Evolutionary conservation across 1,139 yeast species (phyloP), one percentile per base, ranked within the genome.

Genomic region (Debaryomyces sp.): DNA sequence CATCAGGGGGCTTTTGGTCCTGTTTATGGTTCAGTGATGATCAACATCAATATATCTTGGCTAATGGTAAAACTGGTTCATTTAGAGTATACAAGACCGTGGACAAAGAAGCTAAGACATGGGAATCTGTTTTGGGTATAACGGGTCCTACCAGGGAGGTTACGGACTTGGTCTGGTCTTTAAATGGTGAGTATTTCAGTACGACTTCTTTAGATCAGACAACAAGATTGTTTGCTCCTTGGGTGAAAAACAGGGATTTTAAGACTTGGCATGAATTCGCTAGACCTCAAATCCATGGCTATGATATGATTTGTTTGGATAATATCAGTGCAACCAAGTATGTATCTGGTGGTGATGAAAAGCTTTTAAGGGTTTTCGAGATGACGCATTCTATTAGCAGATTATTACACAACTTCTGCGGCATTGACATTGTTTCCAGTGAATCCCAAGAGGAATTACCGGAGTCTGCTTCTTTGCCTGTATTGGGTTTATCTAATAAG

Each of bases 241-340:
- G 89, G 87, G 58, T 56, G 4, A 56, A 56, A 7, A 63, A 70
- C 6, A 67, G 75, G 49, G 47, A 53, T 3, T 40, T 38, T 2
- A 49, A 50, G 13, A 72, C 82, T 1, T 91, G 96, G 96, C 88
- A 86, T 63, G 99, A 95, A 64, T 85, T 94, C 66, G 90, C 97
- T 1, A 80, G 99, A 57, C 99, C 99, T 0, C 99, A 95, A 64
- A 94, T 95, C 54, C 99, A 95, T 66, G 99, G 99, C 9, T 95
- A 90, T 63, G 98, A 95, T 64, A 91, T 95, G 97, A 80, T 89
- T 40, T 85, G 96, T 55, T 74, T 89, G n/a, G 84, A 84, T 43
- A 77, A 86, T 18, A 67, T 94, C 22, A 70, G 80, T 21, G 68
- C 77, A 40, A 75, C 87, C 1, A 74, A 80, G 52, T 92, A 89